Evolutionary conservation across 164 flowering plant genomes (phyloP), one percentile per base, ranked within the genome.

Genomic region (Cinnamomum chago): DNA sequence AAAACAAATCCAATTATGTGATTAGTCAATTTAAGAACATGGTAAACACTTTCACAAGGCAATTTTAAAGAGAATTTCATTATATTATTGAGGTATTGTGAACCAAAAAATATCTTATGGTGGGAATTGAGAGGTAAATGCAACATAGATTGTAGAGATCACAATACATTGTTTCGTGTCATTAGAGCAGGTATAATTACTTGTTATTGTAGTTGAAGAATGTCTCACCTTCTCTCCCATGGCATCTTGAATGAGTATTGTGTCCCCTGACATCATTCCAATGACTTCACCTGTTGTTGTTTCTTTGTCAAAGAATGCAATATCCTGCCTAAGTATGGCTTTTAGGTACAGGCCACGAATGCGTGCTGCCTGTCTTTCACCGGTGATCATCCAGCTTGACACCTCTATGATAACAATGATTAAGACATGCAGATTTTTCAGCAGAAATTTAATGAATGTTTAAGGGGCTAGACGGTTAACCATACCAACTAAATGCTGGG

Each of bases 191-290:
- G 18, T 17, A 25, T 40, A 40, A 40, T 40, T 7, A 1, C 25
- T 71, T 58, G 20, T n/a, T 17, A 71, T 20, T 13, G 23, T 27
- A 18, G 50, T 15, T 18, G 58, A 13, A 22, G 23, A 58, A 47
- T 6, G 47, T 20, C 24, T 35, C 58, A 87, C 90, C 87, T 85
- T 87, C 77, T 88, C 92, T 1, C 91, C 92, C 87, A 89, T 86
- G 76, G 92, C 89, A 47, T 86, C 92, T 80, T 88, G 94, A 71
- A 90, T 88, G 70, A 90, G 90, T 71, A 86, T 72, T 9, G 94
- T 87, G 70, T 90, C 94, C 1, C 92, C 92, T 0, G 92, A 86
- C 94, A 90, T 90, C 65, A 90, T 84, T 9, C 88, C 88, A 40
- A 88, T 84, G 67, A 90, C 87, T 76, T 90, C 92, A 68, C 94